Base-by-base conservation (phyloP, 306 rosid species). In the Prunus salicina region DNA sequence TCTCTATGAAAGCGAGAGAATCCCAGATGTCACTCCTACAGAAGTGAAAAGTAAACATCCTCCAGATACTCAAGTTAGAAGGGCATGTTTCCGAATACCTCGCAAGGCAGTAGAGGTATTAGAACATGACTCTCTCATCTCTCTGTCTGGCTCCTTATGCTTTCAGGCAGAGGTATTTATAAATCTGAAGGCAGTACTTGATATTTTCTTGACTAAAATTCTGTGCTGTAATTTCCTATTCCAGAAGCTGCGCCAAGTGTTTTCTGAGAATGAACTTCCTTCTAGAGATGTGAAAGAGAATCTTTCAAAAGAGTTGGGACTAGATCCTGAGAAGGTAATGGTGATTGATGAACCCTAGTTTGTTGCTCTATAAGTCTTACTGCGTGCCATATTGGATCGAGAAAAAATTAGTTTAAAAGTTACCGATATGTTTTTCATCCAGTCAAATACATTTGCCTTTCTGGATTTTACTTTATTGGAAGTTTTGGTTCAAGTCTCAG, bases 181-280 rank as follows among this genome's bases (percentile, higher is more conserved):
- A 43, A 71, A 61, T 28, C 16, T 69, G 20, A 15, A 52, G 47
- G 15, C 12, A 14, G 32, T 25, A 5, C 27, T 15, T 24, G 20
- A 43, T 43, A 63, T 64, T 50, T 80, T 45, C 32, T 2, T 10
- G 49, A 46, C 49, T 25, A 69, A 45, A n/a, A 53, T 34, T 30
- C 55, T 20, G 68, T 74, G 64, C 47, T 67, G 77, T 71, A 51
- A 43, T 76, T 64, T 83, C 10, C 80, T 73, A 78, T 68, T 64
- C 75, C 87, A 93, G 98, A 93, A 83, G 81, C 98, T 93, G 73
- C 95, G 96, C 79, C 87, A 88, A 89, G 98, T 73, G 24, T 93
- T 93, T 79, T 81, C 90, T 27, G 91, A 87, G 79, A 89, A 89
- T 46, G 95, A 91, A 84, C 98, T 91, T 84, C 97, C 98, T 49